These are phyloP conservation scores for Plectranthus barbatus DNA, from an alignment of 257 asterid genomes.

Conservation along the genomic window DNA sequence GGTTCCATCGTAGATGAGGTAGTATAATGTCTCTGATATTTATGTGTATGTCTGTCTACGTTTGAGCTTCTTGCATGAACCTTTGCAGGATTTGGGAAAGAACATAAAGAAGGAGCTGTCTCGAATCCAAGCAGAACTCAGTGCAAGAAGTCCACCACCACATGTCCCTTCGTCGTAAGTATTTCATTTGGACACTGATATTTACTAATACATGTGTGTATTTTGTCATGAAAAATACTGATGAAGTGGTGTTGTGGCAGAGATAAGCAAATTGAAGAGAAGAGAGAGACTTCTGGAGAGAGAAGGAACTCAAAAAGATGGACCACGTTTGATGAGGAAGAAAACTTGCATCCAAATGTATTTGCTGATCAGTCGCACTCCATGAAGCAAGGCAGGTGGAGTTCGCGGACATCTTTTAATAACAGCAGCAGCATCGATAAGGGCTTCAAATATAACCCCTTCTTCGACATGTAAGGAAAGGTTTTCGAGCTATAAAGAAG, in stretches of 20 bases:
- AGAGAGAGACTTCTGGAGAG: not conserved
- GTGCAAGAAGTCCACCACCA: conserved; percentile 26
- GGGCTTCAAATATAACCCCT: conserved; percentile 68
- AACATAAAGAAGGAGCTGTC: conserved; percentile 46
- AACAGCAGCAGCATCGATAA: conserved; percentile 53
- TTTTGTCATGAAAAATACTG: too few relatives aligned
- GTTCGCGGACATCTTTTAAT: conserved; percentile 16
- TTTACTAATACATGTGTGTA: too few relatives aligned
- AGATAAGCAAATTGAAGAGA: too few relatives aligned
- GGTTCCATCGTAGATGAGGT: conserved; percentile 60
- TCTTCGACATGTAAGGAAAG: conserved; percentile 46
- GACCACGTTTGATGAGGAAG: conserved; percentile 56
- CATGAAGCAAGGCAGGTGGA: conserved; percentile 29
- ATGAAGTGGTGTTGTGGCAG: too few relatives aligned
- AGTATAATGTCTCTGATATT: not conserved
- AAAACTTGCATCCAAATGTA: conserved; percentile 64
- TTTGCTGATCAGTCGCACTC: conserved; percentile 35
- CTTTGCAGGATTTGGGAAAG: conserved; percentile 48
- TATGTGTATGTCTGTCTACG: not conserved
- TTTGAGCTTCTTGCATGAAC: not conserved
- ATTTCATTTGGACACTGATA: not conserved
- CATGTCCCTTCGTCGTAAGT: conserved; percentile 46
- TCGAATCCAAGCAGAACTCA: conserved; percentile 45
- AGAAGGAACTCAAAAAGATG: conserved; percentile 26
- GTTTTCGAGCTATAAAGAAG: not conserved